phyloP scores from a whole-genome alignment of 805 yeast species.

The Saccharomycopsis olivae region DNA sequence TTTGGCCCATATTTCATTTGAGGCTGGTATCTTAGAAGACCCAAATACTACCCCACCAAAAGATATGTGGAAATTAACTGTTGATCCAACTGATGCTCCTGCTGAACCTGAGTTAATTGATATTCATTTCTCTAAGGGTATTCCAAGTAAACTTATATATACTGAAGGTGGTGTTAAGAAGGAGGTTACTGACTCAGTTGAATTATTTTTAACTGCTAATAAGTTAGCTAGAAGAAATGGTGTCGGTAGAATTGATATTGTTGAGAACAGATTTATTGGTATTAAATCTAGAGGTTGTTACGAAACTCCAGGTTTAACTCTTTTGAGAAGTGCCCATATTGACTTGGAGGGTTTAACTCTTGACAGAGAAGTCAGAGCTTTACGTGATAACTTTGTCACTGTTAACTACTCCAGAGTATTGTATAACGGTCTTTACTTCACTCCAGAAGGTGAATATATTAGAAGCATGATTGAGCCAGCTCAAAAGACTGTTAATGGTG shows the following conservation, averaged over 20 bases:
- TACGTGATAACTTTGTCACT: conserved; percentile 94
- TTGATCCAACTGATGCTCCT: conserved; percentile 93
- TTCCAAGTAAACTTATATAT: conserved; percentile 72
- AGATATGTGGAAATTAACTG: conserved; percentile 99
- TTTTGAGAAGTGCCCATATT: conserved; percentile 87
- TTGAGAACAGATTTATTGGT: conserved; percentile 98
- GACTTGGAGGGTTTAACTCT: conserved; percentile 95
- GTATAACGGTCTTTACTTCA: conserved; percentile 96
- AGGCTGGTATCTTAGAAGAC: conserved; percentile 98
- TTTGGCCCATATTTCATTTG: conserved; percentile 97
- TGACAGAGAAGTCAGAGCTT: conserved; percentile 94
- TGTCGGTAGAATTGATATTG: conserved; percentile 98
- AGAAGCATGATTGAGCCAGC: conserved; percentile 92
- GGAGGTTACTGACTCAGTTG: conserved; percentile 75
- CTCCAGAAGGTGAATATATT: conserved; percentile 96
- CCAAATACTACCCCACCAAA: conserved; percentile 99
- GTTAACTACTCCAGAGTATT: conserved; percentile 81
- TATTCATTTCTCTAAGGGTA: conserved; percentile 74
- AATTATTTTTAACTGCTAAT: conserved; percentile 85
- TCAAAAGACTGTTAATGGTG: conserved; percentile 91
- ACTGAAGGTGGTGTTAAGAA: conserved; percentile 39
- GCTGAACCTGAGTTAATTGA: conserved; percentile 82
- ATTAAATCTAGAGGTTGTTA: conserved; percentile 98
- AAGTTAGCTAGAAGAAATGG: conserved; percentile 97
- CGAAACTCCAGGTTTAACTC: conserved; percentile 97